Base-by-base conservation (phyloP, 2,329 filamentous ascomycete genomes). In the Didymella arachidicola region DNA sequence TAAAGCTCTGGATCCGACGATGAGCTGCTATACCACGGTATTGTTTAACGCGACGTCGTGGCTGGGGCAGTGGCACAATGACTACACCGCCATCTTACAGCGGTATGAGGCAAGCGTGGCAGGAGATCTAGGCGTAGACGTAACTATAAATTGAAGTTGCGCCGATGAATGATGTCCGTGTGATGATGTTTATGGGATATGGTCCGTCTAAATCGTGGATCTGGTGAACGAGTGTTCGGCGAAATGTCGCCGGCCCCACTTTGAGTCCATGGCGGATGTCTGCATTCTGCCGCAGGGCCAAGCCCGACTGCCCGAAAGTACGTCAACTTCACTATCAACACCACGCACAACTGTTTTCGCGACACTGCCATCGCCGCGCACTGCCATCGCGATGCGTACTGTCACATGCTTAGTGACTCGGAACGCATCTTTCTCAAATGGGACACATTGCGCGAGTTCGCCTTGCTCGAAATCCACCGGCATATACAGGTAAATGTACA, bases 11-110 rank as follows among this genome's bases (percentile, higher is more conserved):
- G 69, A 72, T 56, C 68, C 69, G 1, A 70, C 64, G 3, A 44
- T 72, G 57, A 71, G 65, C 58, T 69, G 63, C 36, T 71, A 48
- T 18, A 69, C 69, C 8, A 71, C 67, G 18, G 67, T 67, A n/a
- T 53, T 72, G 58, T 57, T 72, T 25, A 68, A 72, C 34, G 69
- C 69, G 44, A 68, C 68, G n/a, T 50, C 60, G 14, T 72, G 68
- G 69, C 46, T 72, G 49, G 67, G 66, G 57, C 56, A 66, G 18
- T 72, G 69, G 69, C 66, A 70, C 26, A 62, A 63, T 11, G 66
- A 72, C 41, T 72, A 69, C 32, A 61, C 41, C 26, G 57, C 60
- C 12, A 71, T 72, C 30, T 39, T 72, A 36, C 52, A 41, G 53
- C 66, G 66, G 19, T 72, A 72, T n/a, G 59, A 72, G 60, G 54